Percentiles rank a stretch among this genome's conserved stretches.
These are phyloP conservation scores for Acephala macrosclerotiorum DNA, from an alignment of 2,329 filamentous ascomycete species.

Conservation along the genomic window DNA sequence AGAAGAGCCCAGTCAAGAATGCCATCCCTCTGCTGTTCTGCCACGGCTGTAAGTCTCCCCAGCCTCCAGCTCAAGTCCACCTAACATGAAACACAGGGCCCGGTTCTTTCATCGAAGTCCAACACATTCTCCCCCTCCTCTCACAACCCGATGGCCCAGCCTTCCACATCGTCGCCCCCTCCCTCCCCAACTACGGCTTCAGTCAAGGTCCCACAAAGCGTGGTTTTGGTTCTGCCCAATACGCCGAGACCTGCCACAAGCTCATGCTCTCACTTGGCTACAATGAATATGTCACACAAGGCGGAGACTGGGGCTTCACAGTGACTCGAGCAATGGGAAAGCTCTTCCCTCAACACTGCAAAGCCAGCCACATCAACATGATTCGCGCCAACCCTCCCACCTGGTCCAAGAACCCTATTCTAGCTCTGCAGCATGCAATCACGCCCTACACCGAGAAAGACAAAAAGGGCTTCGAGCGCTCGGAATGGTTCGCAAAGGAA, in stretches of 20 bases:
- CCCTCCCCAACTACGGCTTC: slow-evolving; percentile 62
- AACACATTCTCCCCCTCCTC: slow-evolving; percentile 64
- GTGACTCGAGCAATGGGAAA: slow-evolving; percentile 69
- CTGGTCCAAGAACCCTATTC: slow-evolving; percentile 59
- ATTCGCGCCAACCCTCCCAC: slow-evolving; percentile 56
- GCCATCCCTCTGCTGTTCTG: slow-evolving; percentile 67
- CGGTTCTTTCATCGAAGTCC: slow-evolving; percentile 72
- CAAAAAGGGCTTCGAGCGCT: slow-evolving; percentile 52
- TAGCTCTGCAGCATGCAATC: slow-evolving; percentile 63
- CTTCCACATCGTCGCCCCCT: slow-evolving; percentile 66
- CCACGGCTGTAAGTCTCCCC: slow-evolving; percentile 58
- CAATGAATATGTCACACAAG: slow-evolving; percentile 65
- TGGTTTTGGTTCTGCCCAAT: slow-evolving; percentile 65
- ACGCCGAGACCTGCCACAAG: slow-evolving; percentile 70
- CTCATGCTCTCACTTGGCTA: slow-evolving; percentile 76
- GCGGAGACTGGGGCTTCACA: slow-evolving; percentile 75
- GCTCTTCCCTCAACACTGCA: slow-evolving; percentile 62
- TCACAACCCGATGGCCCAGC: slow-evolving; percentile 48
- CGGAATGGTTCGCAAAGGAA: slow-evolving; percentile 64
- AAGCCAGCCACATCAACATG: slow-evolving; percentile 70
- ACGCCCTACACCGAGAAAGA: slow-evolving; percentile 61
- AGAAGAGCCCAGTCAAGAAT: slow-evolving; percentile 54
- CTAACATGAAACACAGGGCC: slow-evolving; percentile 55
- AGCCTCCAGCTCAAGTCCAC: neutral
- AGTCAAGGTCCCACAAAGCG: slow-evolving; percentile 50